Base-by-base conservation (phyloP, 805 yeast species). In the Grigorovia yakushimaensis region DNA sequence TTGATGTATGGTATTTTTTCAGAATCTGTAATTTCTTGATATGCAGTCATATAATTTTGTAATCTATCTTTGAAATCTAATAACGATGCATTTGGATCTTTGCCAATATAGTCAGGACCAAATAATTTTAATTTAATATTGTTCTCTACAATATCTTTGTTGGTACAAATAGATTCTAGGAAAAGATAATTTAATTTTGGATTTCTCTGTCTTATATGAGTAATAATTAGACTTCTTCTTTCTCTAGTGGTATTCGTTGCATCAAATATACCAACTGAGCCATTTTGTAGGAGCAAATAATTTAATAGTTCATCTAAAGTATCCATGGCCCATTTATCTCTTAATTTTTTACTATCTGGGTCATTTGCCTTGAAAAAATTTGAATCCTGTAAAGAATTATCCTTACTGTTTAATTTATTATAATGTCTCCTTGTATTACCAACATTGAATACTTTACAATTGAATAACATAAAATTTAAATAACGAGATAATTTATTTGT, bases 301-400 rank as follows among this genome's bases (percentile, higher is more conserved):
- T 89, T 91, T 35, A 91, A 69, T 47, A 91, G 67, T 57, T 83
- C 84, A 50, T 88, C 91, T 48, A 91, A 69, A 0, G 98, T 91
- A 53, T 91, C 95, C 79, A 84, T 81, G 0, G 98, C 98, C 98
- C 98, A 93, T 63, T 84, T 77, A 59, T 91, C 97, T 51, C 98
- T 76, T 41, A 88, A 69, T 30, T 73, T 70, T 3, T 78, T 78
- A 17, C 83, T 78, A 13, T 76, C 69, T 39, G 71, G 66, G 63
- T 93, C 88, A 46, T 78, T 80, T 0, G 98, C 97, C 33, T 82
- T 76, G 67, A 91, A 91, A 61, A 91, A 91, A 48, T 76, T 82
- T 1, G 97, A 96, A 33, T 33, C 37, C 37, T 33, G 18, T 33
- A n/a, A 15, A 6, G 37, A 15, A 3, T 7, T 33, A 33, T 33